Evolutionary conservation across 257 asterid genomes (phyloP).

Genomic region (Prunella vulgaris): DNA sequence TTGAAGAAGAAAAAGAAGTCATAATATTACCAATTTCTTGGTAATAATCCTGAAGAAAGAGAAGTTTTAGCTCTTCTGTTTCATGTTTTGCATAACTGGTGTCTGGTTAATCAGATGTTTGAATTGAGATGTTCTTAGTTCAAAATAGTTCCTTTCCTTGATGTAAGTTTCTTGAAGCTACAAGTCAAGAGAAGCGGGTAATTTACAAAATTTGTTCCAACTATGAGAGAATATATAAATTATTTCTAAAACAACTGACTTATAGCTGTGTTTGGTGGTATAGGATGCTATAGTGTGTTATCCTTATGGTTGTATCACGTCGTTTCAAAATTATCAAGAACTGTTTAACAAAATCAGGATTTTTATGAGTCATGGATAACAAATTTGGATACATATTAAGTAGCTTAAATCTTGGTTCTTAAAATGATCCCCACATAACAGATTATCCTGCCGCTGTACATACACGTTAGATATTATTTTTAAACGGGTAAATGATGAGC

Average conservation of each 20-base stretch:
- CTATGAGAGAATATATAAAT: background rate
- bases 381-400: background rate
- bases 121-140: constrained; percentile 1
- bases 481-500: constrained; percentile 79
- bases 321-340: too few relatives aligned
- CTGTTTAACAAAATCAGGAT: too few relatives aligned
- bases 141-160: background rate
- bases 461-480: constrained; percentile 81
- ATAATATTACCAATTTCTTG: constrained; percentile 5
- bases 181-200: background rate
- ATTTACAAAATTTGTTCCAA: background rate
- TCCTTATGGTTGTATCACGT: too few relatives aligned
- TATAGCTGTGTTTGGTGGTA: too few relatives aligned
- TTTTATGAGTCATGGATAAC: background rate
- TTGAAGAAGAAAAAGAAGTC: constrained; percentile 3
- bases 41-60: constrained; percentile 2
- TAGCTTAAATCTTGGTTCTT: background rate
- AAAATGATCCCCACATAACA: background rate
- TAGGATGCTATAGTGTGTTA: too few relatives aligned
- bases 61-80: constrained; percentile 8
- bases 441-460: constrained; percentile 32
- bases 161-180: background rate
- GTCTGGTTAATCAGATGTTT: too few relatives aligned
- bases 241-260: too few relatives aligned
- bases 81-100: constrained; percentile 18